Percentiles rank a stretch among this genome's conserved stretches.
Evolutionary conservation across 164 flowering plant genomes (phyloP).

Genomic region (Euptelea pleiosperma): DNA sequence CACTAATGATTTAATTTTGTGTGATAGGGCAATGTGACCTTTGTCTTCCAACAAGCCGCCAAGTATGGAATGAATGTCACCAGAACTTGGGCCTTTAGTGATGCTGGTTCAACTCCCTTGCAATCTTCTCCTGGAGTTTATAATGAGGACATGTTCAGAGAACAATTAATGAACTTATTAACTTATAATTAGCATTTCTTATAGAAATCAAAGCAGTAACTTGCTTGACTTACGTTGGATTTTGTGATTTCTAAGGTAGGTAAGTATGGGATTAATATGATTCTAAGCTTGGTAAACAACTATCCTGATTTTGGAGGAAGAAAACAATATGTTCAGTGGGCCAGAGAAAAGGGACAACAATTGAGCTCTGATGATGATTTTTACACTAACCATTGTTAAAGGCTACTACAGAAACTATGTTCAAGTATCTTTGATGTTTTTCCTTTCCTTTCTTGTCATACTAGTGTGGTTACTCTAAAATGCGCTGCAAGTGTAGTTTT

Average conservation of each 20-base stretch:
- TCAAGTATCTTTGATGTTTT: no score
- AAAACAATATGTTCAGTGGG: conserved; percentile 55
- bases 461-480: no score
- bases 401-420: conserved; percentile 52
- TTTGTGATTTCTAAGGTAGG: conserved; percentile 55
- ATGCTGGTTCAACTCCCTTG: conserved; percentile 38
- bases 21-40: conserved; percentile 38
- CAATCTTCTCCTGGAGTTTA: conserved; percentile 50
- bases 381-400: conserved; percentile 33
- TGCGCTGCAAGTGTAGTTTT: no score
- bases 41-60: conserved; percentile 38
- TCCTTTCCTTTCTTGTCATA: no score
- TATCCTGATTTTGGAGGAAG: conserved; percentile 52
- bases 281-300: conserved; percentile 55
- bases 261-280: conserved; percentile 38
- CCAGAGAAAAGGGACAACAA: conserved; percentile 30
- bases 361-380: conserved; percentile 45
- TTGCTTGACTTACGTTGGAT: conserved; percentile 29
- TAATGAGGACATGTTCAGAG: conserved; percentile 51
- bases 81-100: conserved; percentile 67
- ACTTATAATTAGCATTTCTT: not conserved
- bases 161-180: no score
- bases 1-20: no score
- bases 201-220: not conserved
- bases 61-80: conserved; percentile 39